Percentiles rank a stretch among this genome's conserved stretches.
Evolutionary conservation across 768 basidiomycete genomes (phyloP).

Genomic region (Coprinopsis cinerea): DNA sequence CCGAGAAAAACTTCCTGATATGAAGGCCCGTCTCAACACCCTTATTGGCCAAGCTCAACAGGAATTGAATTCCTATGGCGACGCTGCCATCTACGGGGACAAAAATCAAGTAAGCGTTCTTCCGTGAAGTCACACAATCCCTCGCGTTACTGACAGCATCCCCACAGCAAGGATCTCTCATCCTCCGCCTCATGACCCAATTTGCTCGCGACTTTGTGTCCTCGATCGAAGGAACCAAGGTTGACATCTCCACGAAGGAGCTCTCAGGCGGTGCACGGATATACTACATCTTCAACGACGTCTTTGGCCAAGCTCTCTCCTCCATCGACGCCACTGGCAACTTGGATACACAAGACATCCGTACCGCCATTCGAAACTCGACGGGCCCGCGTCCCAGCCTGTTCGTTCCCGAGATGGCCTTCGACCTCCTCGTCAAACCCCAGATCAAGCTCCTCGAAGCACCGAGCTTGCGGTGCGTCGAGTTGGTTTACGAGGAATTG

Average conservation of each 20-base stretch:
- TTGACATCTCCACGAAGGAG: conserved; percentile 97
- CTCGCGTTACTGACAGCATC: conserved; percentile 12
- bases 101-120: conserved; percentile 70
- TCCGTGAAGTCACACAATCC: neutral
- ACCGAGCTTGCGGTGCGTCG: conserved; percentile 92
- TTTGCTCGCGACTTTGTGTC: conserved; percentile 96
- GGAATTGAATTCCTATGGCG: conserved; percentile 94
- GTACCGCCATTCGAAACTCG: conserved; percentile 97
- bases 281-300: conserved; percentile 99
- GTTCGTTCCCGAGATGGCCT: conserved; percentile 96
- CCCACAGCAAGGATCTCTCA: conserved; percentile 72
- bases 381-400: conserved; percentile 94
- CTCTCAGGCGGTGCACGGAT: conserved; percentile 96
- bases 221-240: conserved; percentile 94
- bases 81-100: conserved; percentile 87
- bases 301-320: conserved; percentile 88
- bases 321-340: conserved; percentile 89
- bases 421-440: conserved; percentile 94
- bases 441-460: conserved; percentile 96
- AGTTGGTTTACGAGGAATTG: conserved; percentile 96
- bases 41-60: conserved; percentile 99
- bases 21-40: conserved; percentile 98
- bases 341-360: conserved; percentile 90
- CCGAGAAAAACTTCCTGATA: conserved; percentile 96
- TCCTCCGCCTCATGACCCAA: conserved; percentile 96